Base-by-base conservation (phyloP, 1,284 basidiomycete genomes). In the Golubevia sp. region DNA sequence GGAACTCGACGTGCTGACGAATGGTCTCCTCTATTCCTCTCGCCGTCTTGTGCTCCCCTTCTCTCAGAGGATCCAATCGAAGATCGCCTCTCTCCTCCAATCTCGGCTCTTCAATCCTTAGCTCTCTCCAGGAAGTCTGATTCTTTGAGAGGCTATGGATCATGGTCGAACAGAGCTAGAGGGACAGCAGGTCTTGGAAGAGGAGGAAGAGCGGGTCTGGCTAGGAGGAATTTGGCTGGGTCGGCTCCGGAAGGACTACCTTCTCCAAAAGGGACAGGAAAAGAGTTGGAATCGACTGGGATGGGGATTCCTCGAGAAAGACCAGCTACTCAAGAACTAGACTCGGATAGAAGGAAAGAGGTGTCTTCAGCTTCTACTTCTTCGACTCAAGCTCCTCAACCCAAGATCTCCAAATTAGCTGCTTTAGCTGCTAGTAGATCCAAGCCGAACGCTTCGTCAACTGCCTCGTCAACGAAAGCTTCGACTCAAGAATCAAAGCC, bases 41-140 rank as follows among this genome's bases (percentile, higher is more conserved):
- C n/a, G n/a, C n/a, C n/a, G n/a, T n/a, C n/a, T n/a, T n/a, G n/a
- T n/a, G n/a, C n/a, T n/a, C n/a, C n/a, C n/a, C n/a, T n/a, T n/a
- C n/a, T n/a, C n/a, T n/a, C n/a, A n/a, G n/a, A n/a, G n/a, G n/a
- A n/a, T n/a, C n/a, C n/a, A n/a, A n/a, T n/a, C n/a, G n/a, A n/a
- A n/a, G n/a, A n/a, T n/a, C n/a, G n/a, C n/a, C n/a, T 34, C 30
- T 34, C 25, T 52, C 50, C 50, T 2, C 25, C 2, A 7, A 23
- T 52, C 2, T 93, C 88, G 34, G 92, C 93, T 1, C 84, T 93
- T 20, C 88, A 90, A 57, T 86, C 88, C 21, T 86, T 93, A 24
- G 90, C 91, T 1, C 86, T 85, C 13, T 75, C 84, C 2, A 76
- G 85, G 15, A 52, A 27, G 25, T 23, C 50, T 52, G 13, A 52